Base-by-base conservation (phyloP, 225 moss, liverwort and hornwort species). In the Sphagnum tenellum region DNA sequence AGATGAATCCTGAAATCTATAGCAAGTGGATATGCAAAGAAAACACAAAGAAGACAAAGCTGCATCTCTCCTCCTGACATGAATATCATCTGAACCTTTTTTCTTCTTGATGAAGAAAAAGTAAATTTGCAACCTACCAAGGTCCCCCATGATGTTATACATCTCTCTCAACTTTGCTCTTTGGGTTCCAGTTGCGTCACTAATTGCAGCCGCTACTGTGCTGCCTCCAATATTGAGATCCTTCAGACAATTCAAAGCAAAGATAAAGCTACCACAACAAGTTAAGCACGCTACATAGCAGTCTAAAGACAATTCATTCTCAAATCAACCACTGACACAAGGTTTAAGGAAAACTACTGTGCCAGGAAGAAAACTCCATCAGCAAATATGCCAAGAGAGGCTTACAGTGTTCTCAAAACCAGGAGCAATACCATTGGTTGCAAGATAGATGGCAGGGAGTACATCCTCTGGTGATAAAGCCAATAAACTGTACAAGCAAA, bases 161-260 rank as follows among this genome's bases (percentile, higher is more conserved):
- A 94, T 88, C 58, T 94, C 90, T 72, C 88, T 84, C 56, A 94
- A 60, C 66, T 85, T 94, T 69, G 90, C 64, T 61, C 88, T 81
- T 47, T 88, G 80, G 59, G 88, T 89, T 68, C 94, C 90, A 74
- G 90, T 80, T 74, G 80, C 88, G 67, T 94, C 90, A 66, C 82
- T 80, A 62, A 90, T 78, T 59, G 94, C 90, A 48, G 86, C 84
- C 52, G 84, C 79, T 57, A 94, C 90, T 63, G 71, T 73, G 72
- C 90, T 94, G 64, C 90, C 94, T 71, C 90, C 94, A 56, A 94
- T 94, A 59, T 86, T 90, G 66, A 94, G 81, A 75, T 94, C 94
- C 94, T 94, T 29, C 29, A 29, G 29, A 29, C 29, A 29, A 29
- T 29, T 29, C 29, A 29, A 29, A 29, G 29, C 29, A 29, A 29